Base-by-base conservation (phyloP, 2,329 filamentous ascomycete species). In the Huntiella abstrusa region DNA sequence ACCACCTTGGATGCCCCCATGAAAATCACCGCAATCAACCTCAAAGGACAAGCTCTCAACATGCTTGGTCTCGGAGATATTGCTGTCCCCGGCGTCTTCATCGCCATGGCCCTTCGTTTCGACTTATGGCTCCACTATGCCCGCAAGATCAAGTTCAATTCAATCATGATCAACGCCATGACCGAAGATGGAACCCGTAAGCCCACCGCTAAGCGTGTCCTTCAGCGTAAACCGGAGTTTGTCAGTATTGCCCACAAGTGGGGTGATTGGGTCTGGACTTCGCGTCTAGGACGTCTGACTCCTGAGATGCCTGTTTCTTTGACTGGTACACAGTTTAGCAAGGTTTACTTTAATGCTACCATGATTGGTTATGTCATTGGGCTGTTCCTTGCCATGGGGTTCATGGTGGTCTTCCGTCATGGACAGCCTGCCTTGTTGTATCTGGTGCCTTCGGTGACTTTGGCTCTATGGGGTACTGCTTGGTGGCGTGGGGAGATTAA, bases 1-100 rank as follows among this genome's bases (percentile, higher is more conserved):
- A 93, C 80, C 5, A 81, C 80, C 36, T 67, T 98, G 19, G 88
- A 98, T 53, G 83, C 88, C 0, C 91, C 88, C 0, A 91, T 95
- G 59, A 96, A 95, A 59, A 73, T 98, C 5, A 71, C 91, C 4
- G 92, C 94, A 52, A 60, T 67, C 16, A 64, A 67, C 2, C 78
- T 82, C 1, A 70, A 72, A n/a, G 77, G 79, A 17, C 64, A 67
- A 19, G 78, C 82, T 2, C 64, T 67, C 22, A 74, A 83, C 45
- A 93, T 96, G 72, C 76, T 98, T 5, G 88, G 88, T 0, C 70
- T 96, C 0, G 88, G 88, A n/a, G 88, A 98, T 57, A 83, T 98
- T 49, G 83, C 94, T 1, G 69, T 98, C 3, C 88, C 88, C 0
- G 91, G 88, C 6, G 85, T 96, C 56, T 79, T 95, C 63, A 80